A percentile compares a stretch with the other conserved stretches of the same genome.
Conservation (phyloP, 305 asterid species). For the Fraxinus velutina region DNA sequence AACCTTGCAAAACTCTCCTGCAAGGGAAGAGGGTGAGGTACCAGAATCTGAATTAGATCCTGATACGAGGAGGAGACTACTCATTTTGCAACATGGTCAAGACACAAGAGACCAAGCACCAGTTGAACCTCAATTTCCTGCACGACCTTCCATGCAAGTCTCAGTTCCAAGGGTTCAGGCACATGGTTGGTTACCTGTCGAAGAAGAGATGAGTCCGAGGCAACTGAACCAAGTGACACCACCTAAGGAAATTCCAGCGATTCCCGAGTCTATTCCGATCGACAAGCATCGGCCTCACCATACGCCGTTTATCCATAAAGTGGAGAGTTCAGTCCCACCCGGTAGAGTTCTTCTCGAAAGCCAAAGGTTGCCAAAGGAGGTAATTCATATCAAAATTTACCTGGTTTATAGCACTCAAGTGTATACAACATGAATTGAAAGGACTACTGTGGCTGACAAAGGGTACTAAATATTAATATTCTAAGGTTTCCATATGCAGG, state of each 20-base stretch:
- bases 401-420: constrained; percentile 14
- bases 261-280: constrained; percentile 53
- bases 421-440: not conserved
- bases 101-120: constrained; percentile 76
- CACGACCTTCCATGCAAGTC: constrained; percentile 55
- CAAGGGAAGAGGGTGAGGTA: constrained; percentile 97
- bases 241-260: constrained; percentile 52
- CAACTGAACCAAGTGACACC: constrained; percentile 52
- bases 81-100: constrained; percentile 93
- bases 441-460: constrained; percentile 16
- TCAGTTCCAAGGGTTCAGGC: constrained; percentile 58
- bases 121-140: constrained; percentile 66
- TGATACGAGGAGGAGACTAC: constrained; percentile 93
- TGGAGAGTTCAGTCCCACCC: constrained; percentile 51
- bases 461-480: constrained; percentile 14
- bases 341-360: constrained; percentile 61
- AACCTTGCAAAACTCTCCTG: constrained; percentile 69
- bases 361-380: constrained; percentile 77
- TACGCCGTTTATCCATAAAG: constrained; percentile 63
- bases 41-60: constrained; percentile 98
- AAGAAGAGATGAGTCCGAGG: constrained; percentile 71
- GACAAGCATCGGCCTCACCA: constrained; percentile 60
- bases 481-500: constrained; percentile 39
- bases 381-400: constrained; percentile 20
- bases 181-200: constrained; percentile 78